These are phyloP conservation scores for Fusarium sp. DNA, from an alignment of 2,329 filamentous ascomycete genomes.

Conservation along the genomic window DNA sequence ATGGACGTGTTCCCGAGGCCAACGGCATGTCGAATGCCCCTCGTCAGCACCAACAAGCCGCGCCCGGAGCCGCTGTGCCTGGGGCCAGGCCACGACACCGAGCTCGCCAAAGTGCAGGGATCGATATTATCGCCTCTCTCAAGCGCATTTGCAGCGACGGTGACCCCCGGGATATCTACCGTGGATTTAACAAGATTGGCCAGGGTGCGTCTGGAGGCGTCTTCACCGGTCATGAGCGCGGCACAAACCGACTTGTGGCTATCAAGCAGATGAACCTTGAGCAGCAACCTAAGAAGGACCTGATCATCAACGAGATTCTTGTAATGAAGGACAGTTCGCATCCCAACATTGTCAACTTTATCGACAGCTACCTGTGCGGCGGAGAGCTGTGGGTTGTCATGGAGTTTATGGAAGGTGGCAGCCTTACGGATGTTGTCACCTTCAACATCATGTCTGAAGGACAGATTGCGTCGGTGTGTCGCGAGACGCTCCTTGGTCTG, in stretches of 20 bases:
- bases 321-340: conserved; percentile 99
- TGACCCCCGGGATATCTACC: conserved; percentile 88
- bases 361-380: conserved; percentile 91
- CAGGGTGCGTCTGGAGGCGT: conserved; percentile 97
- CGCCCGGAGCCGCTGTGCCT: conserved; percentile 52
- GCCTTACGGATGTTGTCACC: conserved; percentile 96
- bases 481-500: conserved; percentile 89
- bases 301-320: conserved; percentile 98
- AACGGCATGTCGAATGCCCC: conserved; percentile 49
- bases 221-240: conserved; percentile 87
- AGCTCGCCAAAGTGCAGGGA: conserved; percentile 77
- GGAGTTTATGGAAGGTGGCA: conserved; percentile 99
- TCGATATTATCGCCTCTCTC: conserved; percentile 84
- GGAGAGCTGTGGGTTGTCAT: conserved; percentile 98
- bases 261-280: conserved; percentile 99
- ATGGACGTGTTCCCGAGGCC: conserved; percentile 43
- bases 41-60: conserved; percentile 47
- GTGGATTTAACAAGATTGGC: conserved; percentile 90
- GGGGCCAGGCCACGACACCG: conserved; percentile 77
- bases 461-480: conserved; percentile 94
- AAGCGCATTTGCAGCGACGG: conserved; percentile 90
- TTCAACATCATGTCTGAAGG: conserved; percentile 99
- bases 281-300: conserved; percentile 97
- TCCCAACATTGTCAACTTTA: conserved; percentile 99
- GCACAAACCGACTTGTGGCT: conserved; percentile 86